phyloP scores from a whole-genome alignment of 495 filamentous ascomycete species.

The Annulohypoxylon stygium region DNA sequence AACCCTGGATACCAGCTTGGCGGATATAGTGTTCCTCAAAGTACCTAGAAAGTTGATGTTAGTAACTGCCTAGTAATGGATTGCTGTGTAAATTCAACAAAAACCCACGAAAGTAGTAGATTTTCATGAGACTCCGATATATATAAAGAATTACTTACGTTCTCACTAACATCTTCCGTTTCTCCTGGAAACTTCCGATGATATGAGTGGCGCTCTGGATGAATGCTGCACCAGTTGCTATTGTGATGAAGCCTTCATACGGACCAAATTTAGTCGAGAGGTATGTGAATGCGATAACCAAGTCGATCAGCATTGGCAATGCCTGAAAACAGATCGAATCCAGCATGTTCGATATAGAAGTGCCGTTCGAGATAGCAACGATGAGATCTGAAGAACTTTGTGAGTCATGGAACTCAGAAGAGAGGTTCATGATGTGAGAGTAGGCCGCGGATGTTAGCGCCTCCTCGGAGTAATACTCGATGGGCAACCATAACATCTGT shows the following conservation, averaged over 20 bases:
- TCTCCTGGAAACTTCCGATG: constrained; percentile 56
- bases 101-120: not conserved
- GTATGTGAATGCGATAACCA: constrained; percentile 75
- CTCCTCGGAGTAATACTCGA: constrained; percentile 73
- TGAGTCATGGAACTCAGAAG: constrained; percentile 81
- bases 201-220: constrained; percentile 72
- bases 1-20: constrained; percentile 74
- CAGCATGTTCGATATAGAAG: constrained; percentile 71
- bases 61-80: constrained; percentile 13
- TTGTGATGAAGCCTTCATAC: constrained; percentile 79
- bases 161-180: constrained; percentile 57
- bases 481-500: constrained; percentile 73
- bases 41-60: constrained; percentile 43
- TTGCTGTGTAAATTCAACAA: not conserved
- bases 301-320: constrained; percentile 77
- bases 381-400: constrained; percentile 80
- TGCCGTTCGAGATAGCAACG: constrained; percentile 74
- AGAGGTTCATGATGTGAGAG: constrained; percentile 81
- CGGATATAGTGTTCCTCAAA: constrained; percentile 72
- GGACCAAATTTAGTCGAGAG: constrained; percentile 76
- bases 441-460: constrained; percentile 74
- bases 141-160: constrained; percentile 36
- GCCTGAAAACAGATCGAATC: constrained; percentile 76
- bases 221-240: constrained; percentile 71
- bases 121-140: not conserved